A percentile compares a stretch with the other conserved stretches of the same genome.
These are phyloP conservation scores for Talaromyces ruber DNA, from an alignment of 495 filamentous ascomycete genomes.

Conservation along the genomic window DNA sequence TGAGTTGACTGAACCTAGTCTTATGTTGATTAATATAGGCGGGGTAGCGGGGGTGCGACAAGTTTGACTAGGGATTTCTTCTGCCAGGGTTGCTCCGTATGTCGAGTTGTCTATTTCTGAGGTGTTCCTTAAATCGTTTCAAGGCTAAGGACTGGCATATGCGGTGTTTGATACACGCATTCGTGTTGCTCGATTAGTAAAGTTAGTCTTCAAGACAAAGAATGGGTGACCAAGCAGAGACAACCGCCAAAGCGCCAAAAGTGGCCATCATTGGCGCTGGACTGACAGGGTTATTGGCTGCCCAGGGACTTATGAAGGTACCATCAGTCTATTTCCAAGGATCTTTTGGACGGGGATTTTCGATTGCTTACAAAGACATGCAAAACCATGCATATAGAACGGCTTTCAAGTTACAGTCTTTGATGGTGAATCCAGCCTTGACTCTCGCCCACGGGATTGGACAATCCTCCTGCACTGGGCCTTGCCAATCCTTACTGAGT, in stretches of 20 bases:
- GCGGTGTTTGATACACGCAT: neutral
- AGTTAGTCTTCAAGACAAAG: neutral
- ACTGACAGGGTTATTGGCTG: neutral
- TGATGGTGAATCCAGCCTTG: slow-evolving; percentile 12
- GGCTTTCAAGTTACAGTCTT: slow-evolving; percentile 2
- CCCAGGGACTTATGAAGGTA: neutral
- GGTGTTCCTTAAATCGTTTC: neutral
- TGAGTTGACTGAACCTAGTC: neutral
- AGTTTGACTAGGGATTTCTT: neutral
- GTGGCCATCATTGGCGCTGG: neutral
- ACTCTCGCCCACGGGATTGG: slow-evolving; percentile 44
- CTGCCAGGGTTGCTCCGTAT: neutral
- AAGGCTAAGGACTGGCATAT: neutral
- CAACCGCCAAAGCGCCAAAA: neutral
- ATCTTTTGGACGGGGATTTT: neutral
- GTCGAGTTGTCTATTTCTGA: neutral
- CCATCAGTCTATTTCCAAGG: neutral
- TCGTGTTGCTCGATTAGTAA: neutral
- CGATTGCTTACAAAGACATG: neutral
- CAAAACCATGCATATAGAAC: neutral
- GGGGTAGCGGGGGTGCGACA: neutral
- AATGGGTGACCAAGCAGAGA: neutral
- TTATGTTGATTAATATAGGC: neutral
- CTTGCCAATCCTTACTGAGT: slow-evolving; percentile 23
- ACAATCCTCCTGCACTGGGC: slow-evolving; percentile 50